Percentiles rank a stretch among this genome's conserved stretches.
phyloP scores from a whole-genome alignment of 2,329 filamentous ascomycete species.

The Calycina marina region DNA sequence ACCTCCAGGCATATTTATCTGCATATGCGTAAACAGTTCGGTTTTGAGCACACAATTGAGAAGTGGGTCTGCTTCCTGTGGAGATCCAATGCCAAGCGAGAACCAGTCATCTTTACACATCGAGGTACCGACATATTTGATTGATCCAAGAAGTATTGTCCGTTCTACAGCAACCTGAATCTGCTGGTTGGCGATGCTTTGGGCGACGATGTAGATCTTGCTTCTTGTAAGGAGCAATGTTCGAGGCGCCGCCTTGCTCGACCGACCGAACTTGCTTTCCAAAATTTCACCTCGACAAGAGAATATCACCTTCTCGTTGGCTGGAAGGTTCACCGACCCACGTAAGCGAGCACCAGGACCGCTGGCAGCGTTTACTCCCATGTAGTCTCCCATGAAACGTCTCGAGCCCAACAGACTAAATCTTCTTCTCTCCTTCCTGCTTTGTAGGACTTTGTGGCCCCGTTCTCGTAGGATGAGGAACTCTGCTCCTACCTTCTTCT shows the following conservation, averaged over 20 bases:
- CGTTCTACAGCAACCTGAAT: slow-evolving; percentile 70
- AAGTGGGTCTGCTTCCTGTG: slow-evolving; percentile 84
- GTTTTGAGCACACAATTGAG: slow-evolving; percentile 92
- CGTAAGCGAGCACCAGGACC: slow-evolving; percentile 74
- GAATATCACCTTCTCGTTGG: slow-evolving; percentile 67
- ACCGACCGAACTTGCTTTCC: slow-evolving; percentile 90
- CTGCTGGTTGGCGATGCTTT: slow-evolving; percentile 69
- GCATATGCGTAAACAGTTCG: slow-evolving; percentile 88
- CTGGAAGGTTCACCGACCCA: slow-evolving; percentile 53
- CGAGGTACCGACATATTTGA: slow-evolving; percentile 76
- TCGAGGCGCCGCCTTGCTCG: slow-evolving; percentile 81
- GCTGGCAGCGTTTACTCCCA: slow-evolving; percentile 68
- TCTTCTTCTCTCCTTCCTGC: slow-evolving; percentile 78
- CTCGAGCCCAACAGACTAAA: slow-evolving; percentile 86
- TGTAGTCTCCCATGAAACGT: slow-evolving; percentile 87
- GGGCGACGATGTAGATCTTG: slow-evolving; percentile 80
- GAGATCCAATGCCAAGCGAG: slow-evolving; percentile 75
- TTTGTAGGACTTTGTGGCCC: slow-evolving; percentile 67
- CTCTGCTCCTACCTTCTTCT: slow-evolving; percentile 80
- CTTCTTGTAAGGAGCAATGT: slow-evolving; percentile 72
- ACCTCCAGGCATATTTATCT: slow-evolving; percentile 57
- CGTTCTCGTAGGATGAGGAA: slow-evolving; percentile 79
- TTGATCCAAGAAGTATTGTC: slow-evolving; percentile 67
- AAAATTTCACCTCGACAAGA: slow-evolving; percentile 83
- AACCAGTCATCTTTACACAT: slow-evolving; percentile 93